Evolutionary conservation across 139 green algal species (phyloP), one percentile per base, ranked within the genome.

Genomic region (Monoraphidium neglectum): DNA sequence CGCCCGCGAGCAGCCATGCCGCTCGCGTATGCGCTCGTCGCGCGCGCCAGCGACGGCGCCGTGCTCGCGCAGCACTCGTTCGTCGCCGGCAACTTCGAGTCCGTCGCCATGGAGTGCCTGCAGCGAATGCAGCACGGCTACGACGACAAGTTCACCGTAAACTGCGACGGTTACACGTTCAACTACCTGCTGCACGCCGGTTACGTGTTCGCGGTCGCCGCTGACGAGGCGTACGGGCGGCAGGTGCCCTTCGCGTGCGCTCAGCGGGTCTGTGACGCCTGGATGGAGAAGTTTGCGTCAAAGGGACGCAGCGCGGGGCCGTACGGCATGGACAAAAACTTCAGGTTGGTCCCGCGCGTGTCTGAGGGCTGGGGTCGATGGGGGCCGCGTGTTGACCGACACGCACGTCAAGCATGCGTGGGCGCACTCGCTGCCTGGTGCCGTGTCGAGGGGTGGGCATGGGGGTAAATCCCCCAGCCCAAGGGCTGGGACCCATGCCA

Each of bases 221-320:
- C 95, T 33, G 92, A 98, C 35, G 93, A 97, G 71, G 86, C 84
- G 1, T 95, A 92, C 71, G 94, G 94, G 1, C 80, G 95, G 21
- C 88, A 97, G 38, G 91, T 99, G n/a, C 93, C 94, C 1, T 98
- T 98, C 87, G 94, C 93, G 21, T 98, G 95, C 79, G 72, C 98
- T 64, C 92, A 98, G 46, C 84, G 88, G 1, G 81, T 87, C 8
- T 36, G 54, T 23, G 77, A 87, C 35, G 93, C 97, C 57, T 98
- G 94, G 57, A 80, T 75, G 26, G 75, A 72, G 51, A 72, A 72
- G 49, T 79, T 60, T 59, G 63, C 38, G 37, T 86, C 95, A n/a
- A 92, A 89, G 65, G 93, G 82, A 1, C 79, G 83, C 2, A 83
- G 79, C 3, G 89, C 94, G 59, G 67, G 88, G 24, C 95, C 92